These are phyloP conservation scores for Ceratocystis variospora DNA, from an alignment of 2,329 filamentous ascomycete species.

Conservation along the genomic window DNA sequence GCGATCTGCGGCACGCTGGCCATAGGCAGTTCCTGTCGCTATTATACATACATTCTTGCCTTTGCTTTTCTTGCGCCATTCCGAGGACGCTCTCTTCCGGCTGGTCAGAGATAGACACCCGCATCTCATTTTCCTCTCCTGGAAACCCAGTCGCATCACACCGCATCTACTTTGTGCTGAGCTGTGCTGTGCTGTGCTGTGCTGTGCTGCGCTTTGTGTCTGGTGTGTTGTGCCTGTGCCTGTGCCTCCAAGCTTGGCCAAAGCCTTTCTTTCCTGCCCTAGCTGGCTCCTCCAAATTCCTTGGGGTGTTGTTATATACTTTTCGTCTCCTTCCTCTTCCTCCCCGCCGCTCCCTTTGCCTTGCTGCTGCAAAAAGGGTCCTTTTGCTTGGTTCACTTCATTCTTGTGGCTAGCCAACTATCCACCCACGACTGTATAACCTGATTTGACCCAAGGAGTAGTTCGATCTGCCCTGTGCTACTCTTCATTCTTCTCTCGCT, in stretches of 20 bases:
- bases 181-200: background rate
- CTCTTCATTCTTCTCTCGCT: conserved; percentile 1
- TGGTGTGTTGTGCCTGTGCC: no score
- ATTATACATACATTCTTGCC: background rate
- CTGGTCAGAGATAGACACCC: background rate
- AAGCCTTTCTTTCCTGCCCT: background rate
- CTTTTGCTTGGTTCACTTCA: background rate
- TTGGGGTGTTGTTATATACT: background rate
- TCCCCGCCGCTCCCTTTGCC: background rate
- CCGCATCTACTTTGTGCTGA: background rate
- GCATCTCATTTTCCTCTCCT: background rate
- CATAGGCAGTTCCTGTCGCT: background rate
- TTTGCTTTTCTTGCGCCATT: background rate
- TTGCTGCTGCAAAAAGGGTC: background rate
- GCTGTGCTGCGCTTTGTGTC: no score
- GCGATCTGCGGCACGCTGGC: background rate
- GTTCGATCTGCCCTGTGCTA: conserved; percentile 1
- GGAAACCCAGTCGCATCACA: background rate
- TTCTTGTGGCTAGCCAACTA: background rate
- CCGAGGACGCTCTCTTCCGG: background rate
- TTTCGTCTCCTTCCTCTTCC: background rate
- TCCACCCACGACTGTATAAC: background rate
- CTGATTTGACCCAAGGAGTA: background rate
- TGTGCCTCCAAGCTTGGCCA: no score
- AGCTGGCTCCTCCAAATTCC: background rate